Evolutionary conservation across 345 rosid genomes (phyloP).

Genomic region (Citrus unshiu): DNA sequence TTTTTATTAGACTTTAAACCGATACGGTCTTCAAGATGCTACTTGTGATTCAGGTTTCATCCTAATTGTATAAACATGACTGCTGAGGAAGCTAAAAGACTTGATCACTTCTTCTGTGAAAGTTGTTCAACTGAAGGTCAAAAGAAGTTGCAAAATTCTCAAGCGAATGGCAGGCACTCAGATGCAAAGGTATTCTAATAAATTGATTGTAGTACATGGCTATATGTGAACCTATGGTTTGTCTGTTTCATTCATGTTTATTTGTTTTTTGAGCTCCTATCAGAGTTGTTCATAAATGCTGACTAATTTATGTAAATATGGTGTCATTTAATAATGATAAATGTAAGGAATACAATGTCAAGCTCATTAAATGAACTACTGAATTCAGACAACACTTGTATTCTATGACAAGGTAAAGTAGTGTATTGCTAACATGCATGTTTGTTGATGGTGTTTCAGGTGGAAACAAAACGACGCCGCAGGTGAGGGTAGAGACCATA

Average conservation of each 20-base stretch:
- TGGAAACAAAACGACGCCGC: constrained; percentile 56
- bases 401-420: too few relatives aligned
- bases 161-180: constrained; percentile 39
- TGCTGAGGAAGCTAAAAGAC: constrained; percentile 74
- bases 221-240: neutral
- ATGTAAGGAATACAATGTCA: neutral
- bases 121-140: constrained; percentile 69
- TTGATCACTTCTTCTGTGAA: constrained; percentile 84
- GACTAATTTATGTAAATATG: neutral
- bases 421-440: neutral
- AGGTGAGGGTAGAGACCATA: constrained; percentile 35
- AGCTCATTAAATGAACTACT: neutral
- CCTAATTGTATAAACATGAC: constrained; percentile 95
- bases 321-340: neutral
- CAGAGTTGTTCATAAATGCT: neutral
- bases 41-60: constrained; percentile 89
- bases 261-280: neutral
- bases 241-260: neutral
- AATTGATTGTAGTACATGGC: neutral
- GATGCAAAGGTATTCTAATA: constrained; percentile 58
- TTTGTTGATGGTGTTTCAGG: constrained; percentile 37
- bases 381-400: neutral
- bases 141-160: constrained; percentile 58
- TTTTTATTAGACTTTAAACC: constrained; percentile 8
- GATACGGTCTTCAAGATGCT: constrained; percentile 30